These are phyloP conservation scores for Hypoxylon rubiginosum DNA, from an alignment of 2,329 filamentous ascomycete genomes.

Conservation along the genomic window DNA sequence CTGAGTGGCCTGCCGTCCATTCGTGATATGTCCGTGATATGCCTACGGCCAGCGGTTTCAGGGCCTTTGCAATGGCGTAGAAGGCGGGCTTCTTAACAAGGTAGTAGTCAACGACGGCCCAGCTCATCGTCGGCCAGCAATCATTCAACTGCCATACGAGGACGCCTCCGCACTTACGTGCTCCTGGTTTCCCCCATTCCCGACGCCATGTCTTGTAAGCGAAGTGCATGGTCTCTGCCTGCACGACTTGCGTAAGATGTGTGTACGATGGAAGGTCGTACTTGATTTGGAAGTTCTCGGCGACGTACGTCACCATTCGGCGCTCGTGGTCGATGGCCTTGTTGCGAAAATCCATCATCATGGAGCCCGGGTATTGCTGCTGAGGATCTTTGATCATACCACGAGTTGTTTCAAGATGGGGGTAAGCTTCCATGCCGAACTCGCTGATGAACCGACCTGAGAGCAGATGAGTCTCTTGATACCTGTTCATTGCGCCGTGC, in stretches of 20 bases:
- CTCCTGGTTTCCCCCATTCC: conserved; percentile 71
- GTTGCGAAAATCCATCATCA: conserved; percentile 84
- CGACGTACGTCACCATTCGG: conserved; percentile 79
- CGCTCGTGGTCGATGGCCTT: conserved; percentile 83
- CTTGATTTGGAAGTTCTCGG: conserved; percentile 77
- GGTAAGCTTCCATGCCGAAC: conserved; percentile 87
- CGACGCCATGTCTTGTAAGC: conserved; percentile 71
- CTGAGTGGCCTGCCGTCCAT: conserved; percentile 61
- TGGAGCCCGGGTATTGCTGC: conserved; percentile 75
- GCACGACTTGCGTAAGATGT: conserved; percentile 67
- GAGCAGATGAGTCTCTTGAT: conserved; percentile 79
- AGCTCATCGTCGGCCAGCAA: conserved; percentile 76
- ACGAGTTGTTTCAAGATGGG: conserved; percentile 78
- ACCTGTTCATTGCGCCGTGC: conserved; percentile 83
- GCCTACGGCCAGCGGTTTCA: conserved; percentile 71
- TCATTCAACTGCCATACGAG: conserved; percentile 80
- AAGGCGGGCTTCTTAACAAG: conserved; percentile 76
- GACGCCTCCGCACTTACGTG: conserved; percentile 72
- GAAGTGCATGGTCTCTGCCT: conserved; percentile 65
- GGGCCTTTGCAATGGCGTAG: conserved; percentile 65
- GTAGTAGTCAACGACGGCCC: conserved; percentile 76
- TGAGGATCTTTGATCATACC: conserved; percentile 69
- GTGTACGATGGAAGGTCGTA: conserved; percentile 61
- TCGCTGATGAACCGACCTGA: conserved; percentile 84
- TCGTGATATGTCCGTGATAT: conserved; percentile 61